Evolutionary conservation across 768 basidiomycete species (phyloP).

Genomic region (Pholiota conissans): DNA sequence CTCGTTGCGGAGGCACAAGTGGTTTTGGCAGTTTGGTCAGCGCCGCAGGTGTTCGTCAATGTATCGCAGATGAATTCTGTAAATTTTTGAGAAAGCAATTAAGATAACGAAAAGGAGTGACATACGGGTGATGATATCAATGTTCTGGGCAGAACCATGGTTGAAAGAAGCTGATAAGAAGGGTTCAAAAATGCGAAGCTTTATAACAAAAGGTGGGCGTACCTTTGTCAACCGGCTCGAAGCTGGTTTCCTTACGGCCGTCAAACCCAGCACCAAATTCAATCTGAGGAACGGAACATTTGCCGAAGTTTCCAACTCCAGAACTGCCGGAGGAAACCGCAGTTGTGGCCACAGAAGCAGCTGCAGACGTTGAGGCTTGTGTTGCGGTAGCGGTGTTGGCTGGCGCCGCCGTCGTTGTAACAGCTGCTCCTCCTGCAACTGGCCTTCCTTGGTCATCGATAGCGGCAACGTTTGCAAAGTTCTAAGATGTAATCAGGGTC

Average conservation of each 20-base stretch:
- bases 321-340: slow-evolving; percentile 21
- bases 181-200: neutral
- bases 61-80: slow-evolving; percentile 54
- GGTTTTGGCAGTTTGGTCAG: slow-evolving; percentile 50
- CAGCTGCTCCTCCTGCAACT: slow-evolving; percentile 31
- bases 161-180: slow-evolving; percentile 39
- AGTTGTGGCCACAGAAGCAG: slow-evolving; percentile 16
- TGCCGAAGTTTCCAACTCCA: slow-evolving; percentile 45
- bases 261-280: slow-evolving; percentile 58
- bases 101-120: slow-evolving; percentile 1
- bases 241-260: slow-evolving; percentile 51
- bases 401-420: neutral
- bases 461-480: slow-evolving; percentile 36
- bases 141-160: slow-evolving; percentile 62
- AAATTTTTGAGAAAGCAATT: neutral
- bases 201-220: slow-evolving; percentile 7
- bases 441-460: slow-evolving; percentile 40
- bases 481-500: slow-evolving; percentile 18
- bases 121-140: slow-evolving; percentile 55
- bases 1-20: slow-evolving; percentile 43
- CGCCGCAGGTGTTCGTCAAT: slow-evolving; percentile 52
- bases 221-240: slow-evolving; percentile 51
- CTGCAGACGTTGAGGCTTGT: slow-evolving; percentile 6
- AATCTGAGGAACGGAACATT: slow-evolving; percentile 54
- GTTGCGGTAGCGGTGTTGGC: slow-evolving; percentile 31